Percentiles rank a stretch among this genome's conserved stretches.
Evolutionary conservation across 495 filamentous ascomycete genomes (phyloP).

Genomic region (Cladorrhinum samala): DNA sequence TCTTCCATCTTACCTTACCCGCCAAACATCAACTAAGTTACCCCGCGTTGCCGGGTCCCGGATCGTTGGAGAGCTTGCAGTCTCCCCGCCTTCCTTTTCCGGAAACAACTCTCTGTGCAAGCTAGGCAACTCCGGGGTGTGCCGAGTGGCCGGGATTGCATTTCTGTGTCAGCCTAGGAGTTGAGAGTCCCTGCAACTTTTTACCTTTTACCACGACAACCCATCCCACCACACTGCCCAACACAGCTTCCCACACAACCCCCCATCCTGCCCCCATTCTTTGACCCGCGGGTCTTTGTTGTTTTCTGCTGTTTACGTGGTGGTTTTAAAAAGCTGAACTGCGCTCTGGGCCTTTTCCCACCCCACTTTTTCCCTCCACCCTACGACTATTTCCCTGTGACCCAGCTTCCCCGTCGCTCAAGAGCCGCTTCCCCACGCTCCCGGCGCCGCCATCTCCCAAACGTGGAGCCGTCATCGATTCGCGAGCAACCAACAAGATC

Average conservation of each 20-base stretch:
- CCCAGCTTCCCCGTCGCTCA: conserved; percentile 2
- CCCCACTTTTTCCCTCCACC: conserved; percentile 7
- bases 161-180: neutral
- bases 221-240: neutral
- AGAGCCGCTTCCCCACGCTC: conserved; percentile 18
- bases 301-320: conserved; percentile 1
- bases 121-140: neutral
- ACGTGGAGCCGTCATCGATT: neutral
- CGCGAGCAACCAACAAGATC: neutral
- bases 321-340: conserved; percentile 15
- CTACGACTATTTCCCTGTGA: conserved; percentile 13
- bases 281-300: neutral
- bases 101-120: neutral
- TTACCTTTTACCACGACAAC: conserved; percentile 1
- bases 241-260: no score
- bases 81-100: neutral
- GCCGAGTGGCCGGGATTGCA: neutral
- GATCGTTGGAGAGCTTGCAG: neutral
- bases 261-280: conserved; percentile 3
- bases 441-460: conserved; percentile 8
- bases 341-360: conserved; percentile 12
- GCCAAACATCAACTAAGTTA: no score
- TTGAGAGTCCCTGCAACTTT: neutral
- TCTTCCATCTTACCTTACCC: no score
- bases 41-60: no score